Conservation (phyloP, 2,329 filamentous ascomycete genomes). For the Stachybotrys elegans region DNA sequence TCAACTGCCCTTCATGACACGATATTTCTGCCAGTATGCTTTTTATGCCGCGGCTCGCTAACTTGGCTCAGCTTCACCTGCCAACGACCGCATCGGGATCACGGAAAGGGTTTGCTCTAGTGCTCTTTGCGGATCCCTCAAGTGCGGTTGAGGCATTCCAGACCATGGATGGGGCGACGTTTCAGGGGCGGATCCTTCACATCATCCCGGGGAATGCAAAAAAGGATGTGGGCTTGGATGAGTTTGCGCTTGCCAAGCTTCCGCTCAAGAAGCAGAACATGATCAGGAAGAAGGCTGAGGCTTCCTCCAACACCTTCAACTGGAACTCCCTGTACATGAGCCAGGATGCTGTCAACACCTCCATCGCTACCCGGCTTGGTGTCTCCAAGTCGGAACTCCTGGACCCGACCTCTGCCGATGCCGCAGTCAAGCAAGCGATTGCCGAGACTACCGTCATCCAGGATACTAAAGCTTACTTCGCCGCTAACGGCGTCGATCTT, state of each 20-base stretch:
- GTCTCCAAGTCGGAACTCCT: slow-evolving; percentile 87
- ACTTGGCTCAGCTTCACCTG: slow-evolving; percentile 69
- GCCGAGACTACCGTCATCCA: slow-evolving; percentile 95
- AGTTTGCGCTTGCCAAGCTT: slow-evolving; percentile 83
- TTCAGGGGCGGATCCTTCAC: slow-evolving; percentile 89
- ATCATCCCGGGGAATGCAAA: slow-evolving; percentile 81
- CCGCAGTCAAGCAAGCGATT: slow-evolving; percentile 92
- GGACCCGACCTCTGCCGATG: slow-evolving; percentile 92
- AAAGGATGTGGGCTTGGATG: slow-evolving; percentile 75
- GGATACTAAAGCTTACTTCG: slow-evolving; percentile 91
- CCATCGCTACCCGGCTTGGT: slow-evolving; percentile 79
- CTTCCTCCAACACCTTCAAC: slow-evolving; percentile 75
- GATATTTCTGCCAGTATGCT: no score
- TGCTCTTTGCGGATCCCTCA: slow-evolving; percentile 69
- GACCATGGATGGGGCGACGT: slow-evolving; percentile 74
- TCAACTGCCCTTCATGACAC: slow-evolving; percentile 20
- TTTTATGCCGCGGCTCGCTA: slow-evolving; percentile 15
- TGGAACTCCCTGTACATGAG: slow-evolving; percentile 99
- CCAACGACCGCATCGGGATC: slow-evolving; percentile 67
- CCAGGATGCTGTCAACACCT: slow-evolving; percentile 89
- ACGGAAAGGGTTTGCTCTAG: slow-evolving; percentile 86
- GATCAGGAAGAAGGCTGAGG: slow-evolving; percentile 78
- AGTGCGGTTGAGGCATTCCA: slow-evolving; percentile 76
- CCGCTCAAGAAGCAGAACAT: slow-evolving; percentile 92
- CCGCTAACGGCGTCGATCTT: slow-evolving; percentile 81